Percentiles rank a stretch among this genome's conserved stretches.
These are phyloP conservation scores for Thelonectria blattea DNA, from an alignment of 2,329 filamentous ascomycete genomes.

Conservation along the genomic window DNA sequence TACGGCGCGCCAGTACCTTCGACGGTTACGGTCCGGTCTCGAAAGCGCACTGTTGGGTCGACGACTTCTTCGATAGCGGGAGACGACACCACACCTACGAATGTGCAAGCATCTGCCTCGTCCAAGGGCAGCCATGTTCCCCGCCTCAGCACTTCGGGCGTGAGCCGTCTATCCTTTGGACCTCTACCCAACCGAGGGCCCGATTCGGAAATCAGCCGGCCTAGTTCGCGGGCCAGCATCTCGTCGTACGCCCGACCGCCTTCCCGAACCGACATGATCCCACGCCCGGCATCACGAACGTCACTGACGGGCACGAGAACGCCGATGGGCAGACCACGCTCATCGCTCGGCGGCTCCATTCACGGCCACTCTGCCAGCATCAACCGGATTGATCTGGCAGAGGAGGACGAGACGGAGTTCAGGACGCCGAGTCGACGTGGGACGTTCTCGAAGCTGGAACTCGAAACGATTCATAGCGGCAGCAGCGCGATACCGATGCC, in stretches of 20 bases:
- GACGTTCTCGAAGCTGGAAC: constrained; percentile 57
- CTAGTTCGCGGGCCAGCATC: constrained; percentile 74
- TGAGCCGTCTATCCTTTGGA: constrained; percentile 68
- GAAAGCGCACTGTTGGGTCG: constrained; percentile 70
- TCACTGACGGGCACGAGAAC: constrained; percentile 67
- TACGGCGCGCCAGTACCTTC: constrained; percentile 56
- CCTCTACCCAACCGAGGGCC: constrained; percentile 64
- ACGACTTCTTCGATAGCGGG: constrained; percentile 56
- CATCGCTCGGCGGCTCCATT: constrained; percentile 70
- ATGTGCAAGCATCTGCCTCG: constrained; percentile 45
- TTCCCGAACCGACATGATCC: constrained; percentile 61
- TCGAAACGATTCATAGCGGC: constrained; percentile 45
- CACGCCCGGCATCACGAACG: constrained; percentile 69
- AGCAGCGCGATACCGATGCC: constrained; percentile 56
- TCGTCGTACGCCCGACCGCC: constrained; percentile 60
- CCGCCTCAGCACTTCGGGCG: constrained; percentile 66
- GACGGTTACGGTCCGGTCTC: constrained; percentile 69
- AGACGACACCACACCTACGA: constrained; percentile 59
- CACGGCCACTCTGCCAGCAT: constrained; percentile 65
- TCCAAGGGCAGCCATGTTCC: constrained; percentile 58
- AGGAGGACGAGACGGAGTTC: constrained; percentile 50
- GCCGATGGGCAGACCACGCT: constrained; percentile 72
- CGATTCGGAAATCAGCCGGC: constrained; percentile 58
- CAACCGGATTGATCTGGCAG: constrained; percentile 58
- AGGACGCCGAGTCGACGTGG: constrained; percentile 62